A percentile compares a stretch with the other conserved stretches of the same genome.
phyloP scores from a whole-genome alignment of 2,329 filamentous ascomycete species.

The Claviceps monticola region DNA sequence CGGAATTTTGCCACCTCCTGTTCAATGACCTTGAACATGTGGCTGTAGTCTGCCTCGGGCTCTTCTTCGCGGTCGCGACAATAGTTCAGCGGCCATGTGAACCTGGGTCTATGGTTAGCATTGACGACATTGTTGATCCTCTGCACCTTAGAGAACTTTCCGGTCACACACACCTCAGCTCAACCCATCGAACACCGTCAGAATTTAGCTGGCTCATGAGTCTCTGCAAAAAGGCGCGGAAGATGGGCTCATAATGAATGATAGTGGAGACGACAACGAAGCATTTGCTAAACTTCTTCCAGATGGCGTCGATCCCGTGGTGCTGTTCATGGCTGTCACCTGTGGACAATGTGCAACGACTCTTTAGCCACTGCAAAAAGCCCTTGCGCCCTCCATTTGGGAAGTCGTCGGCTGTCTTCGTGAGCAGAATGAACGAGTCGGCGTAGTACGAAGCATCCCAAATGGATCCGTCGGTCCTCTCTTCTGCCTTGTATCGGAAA shows the following conservation, averaged over 20 bases:
- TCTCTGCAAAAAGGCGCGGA: slow-evolving; percentile 57
- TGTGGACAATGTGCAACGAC: slow-evolving; percentile 55
- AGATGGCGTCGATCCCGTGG: slow-evolving; percentile 71
- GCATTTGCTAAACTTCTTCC: slow-evolving; percentile 64
- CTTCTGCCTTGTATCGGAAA: slow-evolving; percentile 45
- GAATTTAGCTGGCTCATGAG: slow-evolving; percentile 59
- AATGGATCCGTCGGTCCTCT: slow-evolving; percentile 35
- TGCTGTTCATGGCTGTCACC: slow-evolving; percentile 67
- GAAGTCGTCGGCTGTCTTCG: slow-evolving; percentile 56
- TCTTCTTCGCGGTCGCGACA: slow-evolving; percentile 48
- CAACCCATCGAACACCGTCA: slow-evolving; percentile 76
- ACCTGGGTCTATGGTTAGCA: slow-evolving; percentile 23
- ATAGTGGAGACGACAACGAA: slow-evolving; percentile 63
- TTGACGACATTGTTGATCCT: too few species aligned
- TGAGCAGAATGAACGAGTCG: slow-evolving; percentile 42
- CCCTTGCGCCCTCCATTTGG: slow-evolving; percentile 56
- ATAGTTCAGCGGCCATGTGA: slow-evolving; percentile 61
- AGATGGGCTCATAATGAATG: slow-evolving; percentile 83
- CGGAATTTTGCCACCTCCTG: slow-evolving; percentile 73
- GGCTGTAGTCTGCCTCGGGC: slow-evolving; percentile 52
- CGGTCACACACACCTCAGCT: slow-evolving; percentile 41
- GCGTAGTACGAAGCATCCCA: slow-evolving; percentile 54
- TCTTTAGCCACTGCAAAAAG: slow-evolving; percentile 67
- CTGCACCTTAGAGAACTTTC: too few species aligned
- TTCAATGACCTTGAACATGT: slow-evolving; percentile 58